Base-by-base conservation (phyloP, 192 early-diverging fungal genomes). In the Helicostylum pulchrum region DNA sequence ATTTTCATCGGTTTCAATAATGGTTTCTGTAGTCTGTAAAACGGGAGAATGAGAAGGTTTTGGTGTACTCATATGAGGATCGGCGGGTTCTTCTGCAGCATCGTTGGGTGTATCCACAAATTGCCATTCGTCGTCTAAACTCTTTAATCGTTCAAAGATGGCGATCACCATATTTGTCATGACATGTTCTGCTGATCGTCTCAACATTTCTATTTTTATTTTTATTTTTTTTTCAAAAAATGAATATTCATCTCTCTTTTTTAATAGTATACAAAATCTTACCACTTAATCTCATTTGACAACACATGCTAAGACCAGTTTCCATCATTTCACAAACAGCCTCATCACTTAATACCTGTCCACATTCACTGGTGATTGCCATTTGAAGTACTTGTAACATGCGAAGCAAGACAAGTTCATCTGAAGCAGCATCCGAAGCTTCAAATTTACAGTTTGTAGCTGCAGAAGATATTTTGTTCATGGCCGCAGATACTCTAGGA, bases 311-410 rank as follows among this genome's bases (percentile, higher is more conserved):
- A 57, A 99, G 86, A 14, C 90, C 94, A 19, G 94, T 94, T 80
- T 99, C 97, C 73, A 98, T 92, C 84, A 98, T 96, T 66, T 94
- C 94, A 72, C 97, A 99, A 12, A 98, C 86, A 12, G 89, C 88
- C 70, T 93, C 94, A 72, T 99, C 96, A 53, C 90, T 89, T 31
- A 99, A 71, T 3, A 77, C 74, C 32, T 67, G 58, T 50, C 90
- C 84, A 66, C 88, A 85, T 60, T 84, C 70, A 67, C 91, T 93
- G 56, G 80, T 84, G 44, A 94, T 77, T 6, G 92, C 83, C 48
- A 87, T 83, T 50, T 89, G 78, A 23, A 96, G 73, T 9, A 99
- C 82, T 23, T 88, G 83, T 23, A 99, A 81, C 55, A 99, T 96
- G 67, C 88, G 87, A 51, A 92, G 77, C 34, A 99, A 81, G 1